Evolutionary conservation across 2,329 filamentous ascomycete species (phyloP).

Genomic region (Aspergillus latus): DNA sequence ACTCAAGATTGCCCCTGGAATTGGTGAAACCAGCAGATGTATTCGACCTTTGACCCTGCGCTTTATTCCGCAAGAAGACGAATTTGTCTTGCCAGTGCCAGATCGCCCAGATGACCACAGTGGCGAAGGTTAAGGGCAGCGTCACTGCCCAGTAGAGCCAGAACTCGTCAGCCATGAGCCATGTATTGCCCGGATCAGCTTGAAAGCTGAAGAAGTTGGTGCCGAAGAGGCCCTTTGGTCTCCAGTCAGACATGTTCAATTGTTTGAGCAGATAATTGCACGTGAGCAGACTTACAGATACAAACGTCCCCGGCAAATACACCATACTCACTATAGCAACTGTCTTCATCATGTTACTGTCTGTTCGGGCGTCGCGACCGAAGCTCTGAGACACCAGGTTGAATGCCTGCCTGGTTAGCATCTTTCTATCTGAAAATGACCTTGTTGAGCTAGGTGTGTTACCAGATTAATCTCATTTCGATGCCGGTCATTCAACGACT

Average conservation of each 20-base stretch:
- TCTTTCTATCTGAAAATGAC: not conserved
- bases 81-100: conserved; percentile 19
- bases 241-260: not conserved
- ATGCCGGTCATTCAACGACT: conserved; percentile 31
- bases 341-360: conserved; percentile 33
- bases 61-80: not conserved
- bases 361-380: conserved; percentile 23
- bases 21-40: not conserved
- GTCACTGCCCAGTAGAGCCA: conserved; percentile 37
- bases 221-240: conserved; percentile 35
- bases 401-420: conserved; percentile 30
- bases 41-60: not conserved
- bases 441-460: not conserved
- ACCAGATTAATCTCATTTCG: conserved; percentile 38
- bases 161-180: conserved; percentile 27
- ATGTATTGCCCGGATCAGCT: conserved; percentile 20
- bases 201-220: conserved; percentile 37
- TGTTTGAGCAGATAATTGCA: not conserved
- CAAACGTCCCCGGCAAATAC: conserved; percentile 33
- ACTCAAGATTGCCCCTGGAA: not conserved
- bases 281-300: conserved; percentile 24
- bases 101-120: conserved; percentile 26
- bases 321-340: conserved; percentile 29
- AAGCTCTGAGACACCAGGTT: conserved; percentile 35
- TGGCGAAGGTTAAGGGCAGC: conserved; percentile 29